Conservation (phyloP, 768 basidiomycete species). For the Calocera cornea region DNA sequence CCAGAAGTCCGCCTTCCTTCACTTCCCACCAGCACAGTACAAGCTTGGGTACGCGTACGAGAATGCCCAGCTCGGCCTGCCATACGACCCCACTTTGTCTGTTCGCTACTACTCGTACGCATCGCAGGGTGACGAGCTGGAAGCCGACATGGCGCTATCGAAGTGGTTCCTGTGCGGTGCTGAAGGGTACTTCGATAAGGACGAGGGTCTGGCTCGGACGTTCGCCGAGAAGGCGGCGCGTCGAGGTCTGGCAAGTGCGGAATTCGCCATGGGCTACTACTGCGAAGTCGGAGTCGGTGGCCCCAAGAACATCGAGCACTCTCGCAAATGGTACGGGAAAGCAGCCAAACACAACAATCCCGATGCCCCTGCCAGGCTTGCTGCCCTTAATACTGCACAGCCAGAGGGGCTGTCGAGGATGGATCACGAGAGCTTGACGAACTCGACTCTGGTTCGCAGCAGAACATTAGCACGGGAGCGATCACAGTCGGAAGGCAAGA, state of each 20-base stretch:
- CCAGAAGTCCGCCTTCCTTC: slow-evolving; percentile 72
- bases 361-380: slow-evolving; percentile 64
- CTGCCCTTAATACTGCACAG: slow-evolving; percentile 46
- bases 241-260: slow-evolving; percentile 64
- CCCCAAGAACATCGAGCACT: slow-evolving; percentile 32
- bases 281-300: slow-evolving; percentile 84
- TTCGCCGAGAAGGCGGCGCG: slow-evolving; percentile 68
- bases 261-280: slow-evolving; percentile 96
- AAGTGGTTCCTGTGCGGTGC: slow-evolving; percentile 96
- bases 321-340: slow-evolving; percentile 67
- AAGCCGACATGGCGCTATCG: slow-evolving; percentile 92
- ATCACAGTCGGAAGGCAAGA: slow-evolving; percentile 16
- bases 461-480: slow-evolving; percentile 48
- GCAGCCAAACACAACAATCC: slow-evolving; percentile 65
- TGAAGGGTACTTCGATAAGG: slow-evolving; percentile 62
- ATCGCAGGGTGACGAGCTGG: slow-evolving; percentile 64
- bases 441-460: slow-evolving; percentile 66
- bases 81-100: slow-evolving; percentile 75
- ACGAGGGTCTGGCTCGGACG: slow-evolving; percentile 69
- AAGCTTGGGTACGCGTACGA: slow-evolving; percentile 89
- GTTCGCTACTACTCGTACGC: slow-evolving; percentile 69
- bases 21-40: slow-evolving; percentile 72
- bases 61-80: slow-evolving; percentile 70
- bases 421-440: slow-evolving; percentile 69
- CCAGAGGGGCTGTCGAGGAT: slow-evolving; percentile 57